Evolutionary conservation across 2,329 filamentous ascomycete species (phyloP).

Genomic region (Talaromyces sp.): DNA sequence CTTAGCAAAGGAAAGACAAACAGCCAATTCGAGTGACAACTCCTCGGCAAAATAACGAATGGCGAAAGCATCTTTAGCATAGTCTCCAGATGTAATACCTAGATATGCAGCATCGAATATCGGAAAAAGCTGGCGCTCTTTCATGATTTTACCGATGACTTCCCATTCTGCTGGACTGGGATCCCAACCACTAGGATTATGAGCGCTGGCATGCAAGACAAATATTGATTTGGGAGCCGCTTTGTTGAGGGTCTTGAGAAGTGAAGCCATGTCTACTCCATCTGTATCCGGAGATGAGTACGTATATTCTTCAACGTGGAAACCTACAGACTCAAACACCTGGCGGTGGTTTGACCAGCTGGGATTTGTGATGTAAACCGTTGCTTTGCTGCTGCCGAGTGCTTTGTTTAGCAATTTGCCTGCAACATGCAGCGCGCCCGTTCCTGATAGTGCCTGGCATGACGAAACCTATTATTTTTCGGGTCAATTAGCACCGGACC

Average conservation of each 20-base stretch:
- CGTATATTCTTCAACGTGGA: slow-evolving; percentile 56
- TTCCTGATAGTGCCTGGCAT: slow-evolving; percentile 44
- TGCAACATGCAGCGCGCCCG: slow-evolving; percentile 20
- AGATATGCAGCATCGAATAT: slow-evolving; percentile 50
- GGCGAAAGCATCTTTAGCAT: slow-evolving; percentile 56
- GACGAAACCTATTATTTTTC: not conserved
- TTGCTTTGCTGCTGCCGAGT: slow-evolving; percentile 72
- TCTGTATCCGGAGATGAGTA: slow-evolving; percentile 18
- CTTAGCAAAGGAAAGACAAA: slow-evolving; percentile 59
- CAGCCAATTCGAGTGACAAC: slow-evolving; percentile 66
- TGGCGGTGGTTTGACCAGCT: slow-evolving; percentile 98
- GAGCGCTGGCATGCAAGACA: slow-evolving; percentile 87
- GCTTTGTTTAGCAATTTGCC: slow-evolving; percentile 66
- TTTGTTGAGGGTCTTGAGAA: slow-evolving; percentile 45
- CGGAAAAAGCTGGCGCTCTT: slow-evolving; percentile 75
- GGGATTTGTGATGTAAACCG: slow-evolving; percentile 81
- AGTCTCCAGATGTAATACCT: slow-evolving; percentile 22
- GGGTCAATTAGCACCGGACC: not conserved
- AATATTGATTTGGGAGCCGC: slow-evolving; percentile 77
- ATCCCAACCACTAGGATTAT: slow-evolving; percentile 95
- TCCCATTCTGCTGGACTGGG: slow-evolving; percentile 89
- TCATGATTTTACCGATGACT: slow-evolving; percentile 72
- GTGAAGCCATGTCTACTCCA: not conserved
- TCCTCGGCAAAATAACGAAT: slow-evolving; percentile 78
- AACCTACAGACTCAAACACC: slow-evolving; percentile 82